These are phyloP conservation scores for Trichoderma brevicompactum DNA, from an alignment of 2,329 filamentous ascomycete genomes.

Conservation along the genomic window DNA sequence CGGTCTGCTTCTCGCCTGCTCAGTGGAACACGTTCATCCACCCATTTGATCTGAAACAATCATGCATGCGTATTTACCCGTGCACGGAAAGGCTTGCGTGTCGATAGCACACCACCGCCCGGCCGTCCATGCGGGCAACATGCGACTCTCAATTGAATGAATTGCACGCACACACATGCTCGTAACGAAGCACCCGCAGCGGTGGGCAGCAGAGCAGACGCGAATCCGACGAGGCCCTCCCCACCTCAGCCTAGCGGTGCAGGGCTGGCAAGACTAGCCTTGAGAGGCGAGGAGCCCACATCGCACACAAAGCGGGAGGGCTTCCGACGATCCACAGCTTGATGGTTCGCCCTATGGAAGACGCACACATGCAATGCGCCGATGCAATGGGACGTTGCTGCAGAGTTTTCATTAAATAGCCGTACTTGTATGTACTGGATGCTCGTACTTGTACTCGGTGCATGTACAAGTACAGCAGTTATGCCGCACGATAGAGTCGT, in stretches of 20 bases:
- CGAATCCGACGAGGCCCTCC: not conserved
- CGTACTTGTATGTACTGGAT: not conserved
- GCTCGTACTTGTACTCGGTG: too few relatives aligned
- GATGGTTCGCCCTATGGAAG: constrained; percentile 25
- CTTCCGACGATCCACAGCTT: constrained; percentile 27
- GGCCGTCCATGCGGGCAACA: constrained; percentile 18
- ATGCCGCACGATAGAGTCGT: constrained; percentile 6
- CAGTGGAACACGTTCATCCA: constrained; percentile 7
- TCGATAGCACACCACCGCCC: constrained; percentile 10
- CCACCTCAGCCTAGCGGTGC: constrained; percentile 14
- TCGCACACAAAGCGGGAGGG: constrained; percentile 23
- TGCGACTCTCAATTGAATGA: constrained; percentile 6
- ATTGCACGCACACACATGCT: not conserved
- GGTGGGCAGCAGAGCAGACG: not conserved
- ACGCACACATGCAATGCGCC: constrained; percentile 22
- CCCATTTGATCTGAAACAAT: constrained; percentile 7
- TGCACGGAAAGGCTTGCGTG: not conserved
- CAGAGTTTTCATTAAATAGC: constrained; percentile 12
- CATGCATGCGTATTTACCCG: constrained; percentile 15
- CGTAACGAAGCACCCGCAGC: not conserved
- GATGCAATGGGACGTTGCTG: constrained; percentile 26
- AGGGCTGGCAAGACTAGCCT: constrained; percentile 14
- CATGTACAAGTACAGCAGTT: not conserved
- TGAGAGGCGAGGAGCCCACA: not conserved
- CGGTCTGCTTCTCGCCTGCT: constrained; percentile 4